phyloP scores from a whole-genome alignment of 2,329 filamentous ascomycete species.

The Cadophora luteo-olivacea region DNA sequence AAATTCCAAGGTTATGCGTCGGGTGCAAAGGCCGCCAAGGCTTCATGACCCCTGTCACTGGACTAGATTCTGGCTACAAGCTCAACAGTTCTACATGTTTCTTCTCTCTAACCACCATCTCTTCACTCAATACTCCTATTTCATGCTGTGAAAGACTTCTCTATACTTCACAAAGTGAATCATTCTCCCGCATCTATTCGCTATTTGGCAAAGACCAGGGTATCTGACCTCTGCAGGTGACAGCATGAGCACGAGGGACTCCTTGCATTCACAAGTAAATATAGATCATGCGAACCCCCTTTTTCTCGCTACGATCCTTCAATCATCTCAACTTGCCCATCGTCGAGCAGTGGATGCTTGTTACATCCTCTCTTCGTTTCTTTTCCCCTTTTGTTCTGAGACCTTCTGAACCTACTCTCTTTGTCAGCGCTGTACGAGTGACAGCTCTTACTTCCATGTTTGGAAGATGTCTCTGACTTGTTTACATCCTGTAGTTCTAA shows the following conservation, averaged over 20 bases:
- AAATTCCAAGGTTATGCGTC: constrained; percentile 21
- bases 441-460: background rate
- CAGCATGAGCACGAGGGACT: constrained; percentile 19
- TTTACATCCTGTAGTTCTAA: too few relatives aligned
- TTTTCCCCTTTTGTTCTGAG: background rate
- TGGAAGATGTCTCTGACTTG: background rate
- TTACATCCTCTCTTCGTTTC: background rate
- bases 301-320: background rate
- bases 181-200: background rate
- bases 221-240: constrained; percentile 11
- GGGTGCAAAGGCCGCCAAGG: background rate
- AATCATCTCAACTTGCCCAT: background rate
- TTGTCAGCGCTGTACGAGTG: background rate
- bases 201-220: background rate
- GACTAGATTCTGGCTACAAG: constrained; percentile 4
- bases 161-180: too few relatives aligned
- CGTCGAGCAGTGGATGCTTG: background rate
- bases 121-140: background rate
- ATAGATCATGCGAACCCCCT: constrained; percentile 20
- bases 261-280: constrained; percentile 18
- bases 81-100: background rate
- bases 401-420: background rate
- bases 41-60: constrained; percentile 10
- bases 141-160: background rate
- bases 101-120: background rate